Conservation (phyloP, 2,329 filamentous ascomycete genomes). For the Ophiostoma ips region DNA sequence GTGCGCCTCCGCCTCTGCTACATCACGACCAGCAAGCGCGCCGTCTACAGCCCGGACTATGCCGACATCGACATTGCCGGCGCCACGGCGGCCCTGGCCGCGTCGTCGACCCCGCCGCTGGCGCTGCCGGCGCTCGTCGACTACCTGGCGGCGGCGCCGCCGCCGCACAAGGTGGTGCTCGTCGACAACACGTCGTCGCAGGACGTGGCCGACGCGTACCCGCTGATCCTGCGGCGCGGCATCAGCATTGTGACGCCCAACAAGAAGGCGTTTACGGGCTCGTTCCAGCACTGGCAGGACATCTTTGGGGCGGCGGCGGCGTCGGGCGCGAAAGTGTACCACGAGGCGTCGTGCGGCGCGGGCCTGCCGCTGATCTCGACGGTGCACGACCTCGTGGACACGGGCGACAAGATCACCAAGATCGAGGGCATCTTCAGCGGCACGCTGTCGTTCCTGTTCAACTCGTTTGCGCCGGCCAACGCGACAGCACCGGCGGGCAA, state of each 20-base stretch:
- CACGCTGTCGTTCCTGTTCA: slow-evolving; percentile 97
- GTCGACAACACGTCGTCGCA: slow-evolving; percentile 95
- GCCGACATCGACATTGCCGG: slow-evolving; percentile 34
- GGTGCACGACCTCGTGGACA: slow-evolving; percentile 84
- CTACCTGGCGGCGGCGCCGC: slow-evolving; percentile 68
- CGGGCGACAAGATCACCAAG: slow-evolving; percentile 78
- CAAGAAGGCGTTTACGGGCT: slow-evolving; percentile 92
- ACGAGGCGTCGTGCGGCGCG: slow-evolving; percentile 88
- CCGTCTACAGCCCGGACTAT: slow-evolving; percentile 62
- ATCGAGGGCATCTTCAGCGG: slow-evolving; percentile 97
- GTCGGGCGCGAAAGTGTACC: slow-evolving; percentile 72
- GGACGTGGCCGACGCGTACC: slow-evolving; percentile 71
- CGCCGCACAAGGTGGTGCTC: slow-evolving; percentile 61
- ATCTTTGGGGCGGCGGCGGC: slow-evolving; percentile 64
- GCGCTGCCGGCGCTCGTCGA: slow-evolving; percentile 56
- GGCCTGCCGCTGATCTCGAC: slow-evolving; percentile 90
- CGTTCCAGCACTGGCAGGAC: slow-evolving; percentile 67
- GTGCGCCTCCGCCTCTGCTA: slow-evolving; percentile 67
- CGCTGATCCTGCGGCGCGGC: slow-evolving; percentile 62
- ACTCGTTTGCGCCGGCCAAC: slow-evolving; percentile 77
- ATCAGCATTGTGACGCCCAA: slow-evolving; percentile 92
- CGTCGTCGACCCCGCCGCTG: slow-evolving; percentile 51
- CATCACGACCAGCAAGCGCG: slow-evolving; percentile 73
- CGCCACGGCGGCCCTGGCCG: slow-evolving; percentile 44
- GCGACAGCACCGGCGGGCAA: slow-evolving; percentile 62